These are phyloP conservation scores for Nannochloropsis oceanica DNA, from an alignment of 108 stramenopile genomes.

Conservation along the genomic window DNA sequence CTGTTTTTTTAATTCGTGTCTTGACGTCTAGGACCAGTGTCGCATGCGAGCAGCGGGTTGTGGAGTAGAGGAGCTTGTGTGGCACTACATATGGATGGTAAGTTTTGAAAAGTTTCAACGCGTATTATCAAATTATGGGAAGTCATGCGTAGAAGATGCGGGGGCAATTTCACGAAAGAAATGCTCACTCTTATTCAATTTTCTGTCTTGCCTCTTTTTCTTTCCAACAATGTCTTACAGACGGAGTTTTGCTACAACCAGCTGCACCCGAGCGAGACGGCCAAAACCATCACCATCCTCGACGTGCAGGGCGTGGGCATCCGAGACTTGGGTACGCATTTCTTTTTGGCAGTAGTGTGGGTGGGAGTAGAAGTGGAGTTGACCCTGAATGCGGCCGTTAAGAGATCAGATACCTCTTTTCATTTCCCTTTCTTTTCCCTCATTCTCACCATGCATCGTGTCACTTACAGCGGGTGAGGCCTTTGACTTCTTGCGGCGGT, in stretches of 20 bases:
- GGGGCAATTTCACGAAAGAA: too few relatives aligned
- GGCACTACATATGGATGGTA: neutral
- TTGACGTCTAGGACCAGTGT: neutral
- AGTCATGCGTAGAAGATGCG: too few relatives aligned
- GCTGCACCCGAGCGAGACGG: neutral
- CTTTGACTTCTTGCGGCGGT: neutral
- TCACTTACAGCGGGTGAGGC: neutral
- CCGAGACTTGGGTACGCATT: neutral
- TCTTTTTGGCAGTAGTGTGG: neutral
- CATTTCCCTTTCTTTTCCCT: too few relatives aligned
- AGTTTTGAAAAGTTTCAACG: neutral
- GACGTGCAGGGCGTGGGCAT: neutral
- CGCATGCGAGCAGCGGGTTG: neutral
- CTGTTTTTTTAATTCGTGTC: neutral
- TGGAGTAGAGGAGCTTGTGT: neutral
- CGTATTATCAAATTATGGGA: neutral
- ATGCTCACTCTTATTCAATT: too few relatives aligned
- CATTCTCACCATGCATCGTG: too few relatives aligned
- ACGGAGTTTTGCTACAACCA: neutral
- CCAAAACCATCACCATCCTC: neutral
- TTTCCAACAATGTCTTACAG: neutral
- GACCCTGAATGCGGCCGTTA: too few relatives aligned
- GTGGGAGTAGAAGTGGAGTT: too few relatives aligned
- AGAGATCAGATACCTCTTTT: too few relatives aligned
- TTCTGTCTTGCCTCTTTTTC: too few relatives aligned